Evolutionary conservation across 768 basidiomycete species (phyloP), one percentile per base, ranked within the genome.

Genomic region (Russula brevipes): DNA sequence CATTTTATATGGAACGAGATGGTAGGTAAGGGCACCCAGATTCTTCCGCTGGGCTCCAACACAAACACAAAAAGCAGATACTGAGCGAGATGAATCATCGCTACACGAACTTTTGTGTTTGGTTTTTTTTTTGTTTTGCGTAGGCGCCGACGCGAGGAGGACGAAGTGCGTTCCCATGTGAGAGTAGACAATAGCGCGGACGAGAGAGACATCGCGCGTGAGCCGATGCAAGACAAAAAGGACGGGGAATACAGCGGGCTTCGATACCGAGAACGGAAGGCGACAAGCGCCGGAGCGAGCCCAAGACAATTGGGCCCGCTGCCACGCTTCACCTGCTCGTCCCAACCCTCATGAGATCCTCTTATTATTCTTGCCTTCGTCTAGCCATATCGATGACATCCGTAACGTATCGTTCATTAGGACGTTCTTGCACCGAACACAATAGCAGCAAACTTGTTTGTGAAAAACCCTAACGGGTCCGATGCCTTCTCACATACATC

Each of bases 181-280:
- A 8, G 33, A 10, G 31, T 24, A 65, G 54, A 65, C 63, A 66
- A 65, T 66, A 66, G 53, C 57, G 24, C 31, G 14, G 55, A 53
- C 10, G 58, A 64, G 58, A 24, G 57, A 49, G 51, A 41, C 4
- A 14, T 33, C 12, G 59, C 54, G 64, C 66, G 63, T 65, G 63
- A 57, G 59, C 55, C n/a, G 44, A 49, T 31, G 41, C 56, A 61
- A 67, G 64, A 67, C 66, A 67, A 67, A 63, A 67, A 65, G 58
- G 64, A 56, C 47, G 56, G 54, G 57, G 24, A 11, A 44, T 57
- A 56, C 61, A 35, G 54, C 46, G 57, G 54, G 41, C 54, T 59
- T 64, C 47, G 49, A 24, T 17, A 17, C 66, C 59, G 47, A 44
- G 58, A 60, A 52, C 5, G 63, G 63, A 51, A 64, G 41, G 10